These are phyloP conservation scores for Magnusiomyces suaveolens DNA, from an alignment of 1,139 yeast species.

Conservation along the genomic window DNA sequence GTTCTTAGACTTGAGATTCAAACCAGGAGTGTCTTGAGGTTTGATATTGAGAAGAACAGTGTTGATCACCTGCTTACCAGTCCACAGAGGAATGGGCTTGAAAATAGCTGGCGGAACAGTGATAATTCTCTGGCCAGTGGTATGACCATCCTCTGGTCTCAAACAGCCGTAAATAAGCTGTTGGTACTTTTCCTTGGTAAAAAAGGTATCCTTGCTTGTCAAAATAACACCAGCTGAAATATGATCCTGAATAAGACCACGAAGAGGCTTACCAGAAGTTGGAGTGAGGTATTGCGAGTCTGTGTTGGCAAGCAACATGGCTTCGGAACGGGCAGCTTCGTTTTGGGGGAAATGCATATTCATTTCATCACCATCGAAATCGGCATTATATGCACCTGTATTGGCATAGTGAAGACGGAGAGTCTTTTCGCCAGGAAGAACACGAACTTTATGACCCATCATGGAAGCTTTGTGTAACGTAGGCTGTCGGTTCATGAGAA, in stretches of 20 bases:
- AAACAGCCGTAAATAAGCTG: constrained; percentile 89
- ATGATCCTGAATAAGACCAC: constrained; percentile 98
- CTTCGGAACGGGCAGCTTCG: constrained; percentile 96
- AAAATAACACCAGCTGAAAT: constrained; percentile 98
- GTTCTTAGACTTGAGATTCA: constrained; percentile 71
- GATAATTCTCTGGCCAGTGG: constrained; percentile 54
- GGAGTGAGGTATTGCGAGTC: constrained; percentile 97
- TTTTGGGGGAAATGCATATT: constrained; percentile 99
- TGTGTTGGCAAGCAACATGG: constrained; percentile 86
- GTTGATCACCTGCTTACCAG: constrained; percentile 98
- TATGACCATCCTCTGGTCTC: constrained; percentile 96
- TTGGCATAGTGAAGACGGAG: constrained; percentile 95
- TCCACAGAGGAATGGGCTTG: constrained; percentile 89
- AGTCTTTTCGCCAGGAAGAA: constrained; percentile 94
- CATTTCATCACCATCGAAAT: constrained; percentile 99
- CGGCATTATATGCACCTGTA: constrained; percentile 78
- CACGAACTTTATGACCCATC: constrained; percentile 73
- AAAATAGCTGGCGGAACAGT: constrained; percentile 84
- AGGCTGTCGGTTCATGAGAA: constrained; percentile 94
- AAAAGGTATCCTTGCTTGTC: constrained; percentile 83
- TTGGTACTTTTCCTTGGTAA: constrained; percentile 85
- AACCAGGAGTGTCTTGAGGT: constrained; percentile 82
- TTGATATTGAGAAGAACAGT: constrained; percentile 69
- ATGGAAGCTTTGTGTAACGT: constrained; percentile 91
- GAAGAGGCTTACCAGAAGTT: constrained; percentile 93